Evolutionary conservation across 306 rosid genomes (phyloP).

Genomic region (Medicago ruthenica): DNA sequence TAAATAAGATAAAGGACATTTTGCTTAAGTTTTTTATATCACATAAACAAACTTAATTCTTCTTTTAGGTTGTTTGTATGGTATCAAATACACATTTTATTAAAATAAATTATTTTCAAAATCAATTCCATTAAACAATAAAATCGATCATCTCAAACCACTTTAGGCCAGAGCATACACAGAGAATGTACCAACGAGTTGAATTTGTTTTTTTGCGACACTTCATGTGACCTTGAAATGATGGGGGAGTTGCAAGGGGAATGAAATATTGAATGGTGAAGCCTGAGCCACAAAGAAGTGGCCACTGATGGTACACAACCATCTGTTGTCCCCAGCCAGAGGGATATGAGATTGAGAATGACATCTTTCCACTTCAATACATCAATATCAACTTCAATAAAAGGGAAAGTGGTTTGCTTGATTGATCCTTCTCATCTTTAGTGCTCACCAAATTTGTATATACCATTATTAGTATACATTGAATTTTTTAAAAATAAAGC

Average conservation of each 20-base stretch:
- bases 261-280: slow-evolving; percentile 14
- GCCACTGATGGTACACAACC: slow-evolving; percentile 40
- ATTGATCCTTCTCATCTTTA: slow-evolving; percentile 50
- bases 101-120: background rate
- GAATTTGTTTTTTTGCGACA: background rate
- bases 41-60: too few relatives aligned
- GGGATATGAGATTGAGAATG: slow-evolving; percentile 55
- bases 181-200: background rate
- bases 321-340: slow-evolving; percentile 53
- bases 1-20: too few relatives aligned
- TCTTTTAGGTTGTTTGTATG: background rate
- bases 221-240: background rate
- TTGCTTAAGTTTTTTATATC: too few relatives aligned
- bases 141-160: background rate
- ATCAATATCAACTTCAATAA: slow-evolving; percentile 36
- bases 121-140: background rate
- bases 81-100: background rate
- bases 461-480: slow-evolving; percentile 44
- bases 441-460: slow-evolving; percentile 59
- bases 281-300: slow-evolving; percentile 44
- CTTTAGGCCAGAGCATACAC: background rate
- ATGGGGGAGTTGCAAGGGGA: background rate
- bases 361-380: slow-evolving; percentile 49
- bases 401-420: slow-evolving; percentile 51
- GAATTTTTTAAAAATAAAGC: slow-evolving; percentile 5